phyloP scores from a whole-genome alignment of 2,329 filamentous ascomycete genomes.

The Gnomoniopsis smithogilvyi region DNA sequence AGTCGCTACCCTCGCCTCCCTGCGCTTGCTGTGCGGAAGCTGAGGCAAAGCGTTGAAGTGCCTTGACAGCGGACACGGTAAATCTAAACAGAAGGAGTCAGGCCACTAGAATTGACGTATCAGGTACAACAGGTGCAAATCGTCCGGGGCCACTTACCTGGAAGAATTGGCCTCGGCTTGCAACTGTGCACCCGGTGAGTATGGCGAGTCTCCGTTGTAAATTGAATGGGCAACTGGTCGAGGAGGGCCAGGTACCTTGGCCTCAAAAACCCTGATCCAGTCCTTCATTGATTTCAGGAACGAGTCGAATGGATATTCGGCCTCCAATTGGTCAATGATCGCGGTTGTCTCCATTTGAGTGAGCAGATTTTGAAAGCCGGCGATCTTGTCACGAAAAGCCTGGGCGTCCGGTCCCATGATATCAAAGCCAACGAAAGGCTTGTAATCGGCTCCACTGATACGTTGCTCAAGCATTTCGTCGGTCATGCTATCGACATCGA shows the following conservation, averaged over 20 bases:
- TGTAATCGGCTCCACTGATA: slow-evolving; percentile 18
- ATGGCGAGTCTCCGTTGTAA: slow-evolving; percentile 1
- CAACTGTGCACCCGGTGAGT: slow-evolving; percentile 1
- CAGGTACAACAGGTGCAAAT: neutral
- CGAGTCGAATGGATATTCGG: slow-evolving; percentile 9
- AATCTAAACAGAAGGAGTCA: slow-evolving; percentile 10
- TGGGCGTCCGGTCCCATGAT: neutral
- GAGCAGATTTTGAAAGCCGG: slow-evolving; percentile 10
- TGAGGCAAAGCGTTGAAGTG: neutral
- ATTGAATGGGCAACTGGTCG: neutral
- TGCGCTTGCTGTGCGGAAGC: neutral
- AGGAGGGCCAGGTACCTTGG: neutral
- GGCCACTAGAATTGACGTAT: slow-evolving; percentile 1
- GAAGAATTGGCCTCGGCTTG: slow-evolving; percentile 3
- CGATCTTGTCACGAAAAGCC: slow-evolving; percentile 11
- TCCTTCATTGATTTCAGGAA: slow-evolving; percentile 12
- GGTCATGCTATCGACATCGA: slow-evolving; percentile 1
- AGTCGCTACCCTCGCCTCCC: neutral
- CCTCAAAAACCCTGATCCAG: slow-evolving; percentile 11
- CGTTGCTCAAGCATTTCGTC: slow-evolving; percentile 13
- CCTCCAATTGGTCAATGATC: slow-evolving; percentile 9
- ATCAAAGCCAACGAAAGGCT: slow-evolving; percentile 20
- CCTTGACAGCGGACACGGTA: neutral
- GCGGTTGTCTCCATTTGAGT: slow-evolving; percentile 5
- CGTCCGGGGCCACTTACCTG: neutral